Conservation (phyloP, 306 rosid species). For the Datisca glomerata region DNA sequence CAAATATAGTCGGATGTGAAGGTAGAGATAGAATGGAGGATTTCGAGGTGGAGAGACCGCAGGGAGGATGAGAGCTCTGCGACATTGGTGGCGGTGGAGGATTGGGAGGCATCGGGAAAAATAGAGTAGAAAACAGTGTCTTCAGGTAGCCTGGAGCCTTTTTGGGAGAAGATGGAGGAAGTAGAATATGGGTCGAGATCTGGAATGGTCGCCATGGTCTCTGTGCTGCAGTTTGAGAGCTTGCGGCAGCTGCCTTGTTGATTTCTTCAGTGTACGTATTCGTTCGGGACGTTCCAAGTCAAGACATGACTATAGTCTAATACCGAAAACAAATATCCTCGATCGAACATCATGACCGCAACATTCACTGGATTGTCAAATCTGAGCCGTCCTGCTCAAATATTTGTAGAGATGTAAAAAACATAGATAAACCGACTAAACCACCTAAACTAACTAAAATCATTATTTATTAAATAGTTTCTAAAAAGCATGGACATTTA, state of each 20-base stretch:
- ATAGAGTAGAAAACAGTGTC: constrained; percentile 84
- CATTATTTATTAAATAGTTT: no score
- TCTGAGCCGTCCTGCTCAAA: no score
- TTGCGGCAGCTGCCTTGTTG: not conserved
- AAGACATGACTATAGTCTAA: no score
- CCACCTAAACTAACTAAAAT: no score
- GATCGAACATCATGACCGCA: no score
- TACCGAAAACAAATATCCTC: no score
- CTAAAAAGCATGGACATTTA: no score
- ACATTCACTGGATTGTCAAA: no score
- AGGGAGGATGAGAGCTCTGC: constrained; percentile 23
- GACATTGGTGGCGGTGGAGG: constrained; percentile 7
- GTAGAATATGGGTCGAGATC: constrained; percentile 14
- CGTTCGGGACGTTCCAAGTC: constrained; percentile 5
- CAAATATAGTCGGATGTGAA: constrained; percentile 58
- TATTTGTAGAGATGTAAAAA: no score
- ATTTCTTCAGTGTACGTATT: constrained; percentile 3
- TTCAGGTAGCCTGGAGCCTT: constrained; percentile 32
- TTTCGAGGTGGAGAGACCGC: constrained; percentile 73
- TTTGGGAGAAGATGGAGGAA: constrained; percentile 31
- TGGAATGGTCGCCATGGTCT: constrained; percentile 7
- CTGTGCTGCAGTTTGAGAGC: not conserved
- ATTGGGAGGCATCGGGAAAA: constrained; percentile 35
- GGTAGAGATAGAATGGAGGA: constrained; percentile 40
- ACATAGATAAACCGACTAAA: no score